Percentiles rank a stretch among this genome's conserved stretches.
Evolutionary conservation across 2,329 filamentous ascomycete species (phyloP).

Genomic region (Kalmusia sp.): DNA sequence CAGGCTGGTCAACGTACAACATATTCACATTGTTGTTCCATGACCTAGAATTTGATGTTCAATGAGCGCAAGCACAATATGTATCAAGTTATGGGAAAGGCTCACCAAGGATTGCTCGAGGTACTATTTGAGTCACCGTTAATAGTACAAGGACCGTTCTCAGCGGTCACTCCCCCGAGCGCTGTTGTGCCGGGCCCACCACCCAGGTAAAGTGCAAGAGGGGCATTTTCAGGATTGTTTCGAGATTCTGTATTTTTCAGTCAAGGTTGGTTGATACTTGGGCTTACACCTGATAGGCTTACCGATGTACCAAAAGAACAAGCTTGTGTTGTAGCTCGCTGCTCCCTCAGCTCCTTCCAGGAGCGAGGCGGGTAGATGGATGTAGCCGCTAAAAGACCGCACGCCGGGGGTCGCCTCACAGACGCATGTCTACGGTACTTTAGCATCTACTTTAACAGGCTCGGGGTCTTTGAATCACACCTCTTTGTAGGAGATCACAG

Average conservation of each 20-base stretch:
- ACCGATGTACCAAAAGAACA: slow-evolving; percentile 33
- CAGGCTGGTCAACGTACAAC: slow-evolving; percentile 13
- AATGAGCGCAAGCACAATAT: too few relatives aligned
- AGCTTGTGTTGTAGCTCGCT: slow-evolving; percentile 28
- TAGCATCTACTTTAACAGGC: neutral
- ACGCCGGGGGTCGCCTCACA: slow-evolving; percentile 59
- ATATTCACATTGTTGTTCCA: slow-evolving; percentile 15
- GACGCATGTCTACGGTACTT: slow-evolving; percentile 32
- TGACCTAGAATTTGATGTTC: too few relatives aligned
- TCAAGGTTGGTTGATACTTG: too few relatives aligned
- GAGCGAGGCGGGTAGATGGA: slow-evolving; percentile 57
- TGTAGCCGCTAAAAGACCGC: slow-evolving; percentile 63
- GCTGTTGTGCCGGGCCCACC: slow-evolving; percentile 17
- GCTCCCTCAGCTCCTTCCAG: slow-evolving; percentile 16
- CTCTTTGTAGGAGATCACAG: neutral
- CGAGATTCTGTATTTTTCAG: too few relatives aligned
- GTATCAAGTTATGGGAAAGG: too few relatives aligned
- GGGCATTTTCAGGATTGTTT: slow-evolving; percentile 21
- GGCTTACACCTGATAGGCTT: too few relatives aligned
- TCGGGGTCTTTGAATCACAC: neutral
- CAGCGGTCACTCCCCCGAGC: slow-evolving; percentile 15
- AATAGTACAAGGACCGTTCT: slow-evolving; percentile 9
- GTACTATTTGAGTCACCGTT: slow-evolving; percentile 6
- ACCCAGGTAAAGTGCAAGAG: slow-evolving; percentile 20
- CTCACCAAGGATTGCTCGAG: slow-evolving; percentile 9